Conservation (phyloP, 2,329 filamentous ascomycete genomes). For the Chrysoporthe austroafricana region DNA sequence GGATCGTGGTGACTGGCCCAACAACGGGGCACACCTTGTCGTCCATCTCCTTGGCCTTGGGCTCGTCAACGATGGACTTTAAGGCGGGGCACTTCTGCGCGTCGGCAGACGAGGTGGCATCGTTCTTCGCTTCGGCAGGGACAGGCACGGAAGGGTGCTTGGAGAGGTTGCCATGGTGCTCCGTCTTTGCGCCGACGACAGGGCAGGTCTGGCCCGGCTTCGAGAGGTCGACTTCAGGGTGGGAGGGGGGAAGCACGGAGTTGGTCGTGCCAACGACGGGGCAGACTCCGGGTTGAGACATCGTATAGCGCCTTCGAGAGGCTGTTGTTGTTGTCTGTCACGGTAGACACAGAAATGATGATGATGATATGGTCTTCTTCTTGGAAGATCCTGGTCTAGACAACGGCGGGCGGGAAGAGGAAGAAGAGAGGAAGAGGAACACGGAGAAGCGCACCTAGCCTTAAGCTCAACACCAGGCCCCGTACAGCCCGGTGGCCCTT, state of each 20-base stretch:
- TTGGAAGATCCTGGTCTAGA: not conserved
- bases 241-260: slow-evolving; percentile 44
- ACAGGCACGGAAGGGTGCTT: slow-evolving; percentile 44
- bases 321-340: not conserved
- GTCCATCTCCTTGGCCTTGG: slow-evolving; percentile 46
- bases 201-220: slow-evolving; percentile 46
- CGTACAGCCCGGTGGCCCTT: not conserved
- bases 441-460: not conserved
- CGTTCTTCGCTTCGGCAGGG: slow-evolving; percentile 32
- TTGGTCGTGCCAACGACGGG: slow-evolving; percentile 49
- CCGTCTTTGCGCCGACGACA: slow-evolving; percentile 46
- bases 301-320: slow-evolving; percentile 30
- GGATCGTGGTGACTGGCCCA: slow-evolving; percentile 46
- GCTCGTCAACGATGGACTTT: slow-evolving; percentile 40
- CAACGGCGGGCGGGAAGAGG: not conserved
- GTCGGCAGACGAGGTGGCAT: slow-evolving; percentile 35
- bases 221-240: slow-evolving; percentile 46
- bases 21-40: slow-evolving; percentile 48
- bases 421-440: not conserved
- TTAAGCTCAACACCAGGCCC: not conserved
- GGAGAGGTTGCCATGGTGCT: slow-evolving; percentile 46
- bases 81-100: slow-evolving; percentile 45
- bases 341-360: not conserved
- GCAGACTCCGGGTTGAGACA: slow-evolving; percentile 37
- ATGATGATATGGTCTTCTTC: not conserved